A percentile compares a stretch with the other conserved stretches of the same genome.
Conservation (phyloP, 352 stramenopile genomes). For the Phytophthora chlamydospora region DNA sequence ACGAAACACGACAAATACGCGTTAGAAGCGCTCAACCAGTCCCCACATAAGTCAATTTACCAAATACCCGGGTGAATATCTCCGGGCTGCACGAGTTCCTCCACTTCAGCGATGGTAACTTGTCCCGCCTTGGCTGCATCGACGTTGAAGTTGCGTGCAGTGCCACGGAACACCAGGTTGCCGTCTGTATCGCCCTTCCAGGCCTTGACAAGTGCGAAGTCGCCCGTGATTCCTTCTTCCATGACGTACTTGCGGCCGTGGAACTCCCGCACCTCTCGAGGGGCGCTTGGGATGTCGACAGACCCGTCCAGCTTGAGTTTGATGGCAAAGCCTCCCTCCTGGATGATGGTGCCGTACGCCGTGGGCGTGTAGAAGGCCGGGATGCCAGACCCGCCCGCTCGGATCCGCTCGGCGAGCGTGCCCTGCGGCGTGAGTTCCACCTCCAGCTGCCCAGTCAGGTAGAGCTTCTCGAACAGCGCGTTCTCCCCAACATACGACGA, state of each 20-base stretch:
- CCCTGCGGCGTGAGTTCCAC: constrained; percentile 98
- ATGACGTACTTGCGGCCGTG: constrained; percentile 95
- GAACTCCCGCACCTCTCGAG: constrained; percentile 78
- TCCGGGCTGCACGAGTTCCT: constrained; percentile 94
- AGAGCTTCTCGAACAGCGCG: constrained; percentile 93
- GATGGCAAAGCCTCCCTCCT: constrained; percentile 85
- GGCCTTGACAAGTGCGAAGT: constrained; percentile 95
- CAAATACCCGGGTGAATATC: constrained; percentile 87
- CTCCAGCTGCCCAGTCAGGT: constrained; percentile 92
- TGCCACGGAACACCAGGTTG: constrained; percentile 96
- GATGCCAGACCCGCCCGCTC: constrained; percentile 93
- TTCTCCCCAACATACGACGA: constrained; percentile 98
- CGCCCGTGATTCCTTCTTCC: constrained; percentile 94
- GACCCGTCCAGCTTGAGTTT: constrained; percentile 75
- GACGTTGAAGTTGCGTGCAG: constrained; percentile 97
- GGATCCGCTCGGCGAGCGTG: constrained; percentile 93
- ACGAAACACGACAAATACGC: constrained; percentile 2
- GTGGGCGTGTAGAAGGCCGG: constrained; percentile 97
- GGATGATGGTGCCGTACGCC: constrained; percentile 92
- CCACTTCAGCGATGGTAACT: constrained; percentile 95
- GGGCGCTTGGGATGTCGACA: constrained; percentile 67
- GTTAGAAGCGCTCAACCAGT: not conserved
- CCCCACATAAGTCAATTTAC: not conserved
- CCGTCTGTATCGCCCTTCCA: constrained; percentile 96
- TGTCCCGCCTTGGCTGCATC: constrained; percentile 94